phyloP scores from a whole-genome alignment of 331 rosid genomes.

The Phaseolus coccineus region DNA sequence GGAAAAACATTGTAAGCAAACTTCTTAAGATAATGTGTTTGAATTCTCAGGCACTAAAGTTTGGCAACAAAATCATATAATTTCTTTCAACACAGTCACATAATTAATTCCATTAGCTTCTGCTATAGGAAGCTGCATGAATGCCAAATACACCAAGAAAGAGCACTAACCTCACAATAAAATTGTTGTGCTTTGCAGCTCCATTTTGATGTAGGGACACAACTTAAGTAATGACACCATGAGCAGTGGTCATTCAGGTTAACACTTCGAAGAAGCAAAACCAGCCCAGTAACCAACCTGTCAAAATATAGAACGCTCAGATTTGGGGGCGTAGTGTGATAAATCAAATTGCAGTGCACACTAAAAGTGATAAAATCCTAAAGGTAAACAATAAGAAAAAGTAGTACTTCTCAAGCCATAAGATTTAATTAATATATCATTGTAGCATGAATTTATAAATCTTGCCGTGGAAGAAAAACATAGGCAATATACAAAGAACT shows the following conservation, averaged over 20 bases:
- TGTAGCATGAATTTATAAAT: background rate
- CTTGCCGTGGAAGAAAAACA: background rate
- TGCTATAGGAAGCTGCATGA: constrained; percentile 19
- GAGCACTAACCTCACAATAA: constrained; percentile 68
- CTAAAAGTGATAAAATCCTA: background rate
- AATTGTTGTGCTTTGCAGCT: constrained; percentile 58
- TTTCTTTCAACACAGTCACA: constrained; percentile 4
- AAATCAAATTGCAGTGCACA: constrained; percentile 7
- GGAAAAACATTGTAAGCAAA: background rate
- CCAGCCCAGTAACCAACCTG: constrained; percentile 67
- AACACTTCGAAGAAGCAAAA: constrained; percentile 67
- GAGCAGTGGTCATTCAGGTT: constrained; percentile 76
- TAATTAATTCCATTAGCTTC: background rate
- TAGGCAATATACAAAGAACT: background rate
- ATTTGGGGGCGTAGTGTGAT: constrained; percentile 19
- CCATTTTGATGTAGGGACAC: constrained; percentile 88
- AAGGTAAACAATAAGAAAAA: constrained; percentile 10
- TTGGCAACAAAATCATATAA: constrained; percentile 6
- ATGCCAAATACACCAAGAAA: constrained; percentile 27
- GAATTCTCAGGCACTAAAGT: constrained; percentile 11
- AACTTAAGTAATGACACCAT: constrained; percentile 92
- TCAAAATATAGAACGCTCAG: constrained; percentile 41
- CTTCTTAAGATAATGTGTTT: constrained; percentile 7
- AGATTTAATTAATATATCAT: background rate
- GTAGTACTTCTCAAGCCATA: background rate